A percentile compares a stretch with the other conserved stretches of the same genome.
These are phyloP conservation scores for Chalciporus sphaerocephalus DNA, from an alignment of 768 basidiomycete species.

Conservation along the genomic window DNA sequence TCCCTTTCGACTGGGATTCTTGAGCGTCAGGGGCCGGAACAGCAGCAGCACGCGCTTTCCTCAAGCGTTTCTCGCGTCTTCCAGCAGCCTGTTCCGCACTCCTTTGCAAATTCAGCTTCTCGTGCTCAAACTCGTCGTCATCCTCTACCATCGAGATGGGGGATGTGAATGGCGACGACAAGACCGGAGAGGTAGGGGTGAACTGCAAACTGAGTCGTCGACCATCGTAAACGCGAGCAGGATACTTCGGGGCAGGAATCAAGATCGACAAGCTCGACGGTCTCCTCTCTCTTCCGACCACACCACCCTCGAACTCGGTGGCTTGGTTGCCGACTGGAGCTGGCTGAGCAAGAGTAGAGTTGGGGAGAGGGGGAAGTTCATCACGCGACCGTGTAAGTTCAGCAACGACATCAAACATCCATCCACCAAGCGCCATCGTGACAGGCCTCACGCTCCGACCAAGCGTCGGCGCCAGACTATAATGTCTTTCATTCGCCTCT, in stretches of 20 bases:
- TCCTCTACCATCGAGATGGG: slow-evolving; percentile 26
- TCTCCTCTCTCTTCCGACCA: slow-evolving; percentile 16
- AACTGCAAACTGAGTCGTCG: slow-evolving; percentile 57
- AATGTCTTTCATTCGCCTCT: slow-evolving; percentile 33
- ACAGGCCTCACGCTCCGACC: slow-evolving; percentile 43
- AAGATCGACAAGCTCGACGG: slow-evolving; percentile 38
- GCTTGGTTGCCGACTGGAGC: slow-evolving; percentile 18
- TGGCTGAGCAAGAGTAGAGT: slow-evolving; percentile 19
- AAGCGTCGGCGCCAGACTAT: slow-evolving; percentile 37
- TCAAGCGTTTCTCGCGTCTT: slow-evolving; percentile 30
- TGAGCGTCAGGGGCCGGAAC: slow-evolving; percentile 6
- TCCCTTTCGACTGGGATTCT: neutral
- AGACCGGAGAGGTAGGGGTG: slow-evolving; percentile 50
- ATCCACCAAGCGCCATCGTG: slow-evolving; percentile 54
- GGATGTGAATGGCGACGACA: slow-evolving; percentile 24
- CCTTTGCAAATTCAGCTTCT: slow-evolving; percentile 40
- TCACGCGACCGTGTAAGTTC: slow-evolving; percentile 47
- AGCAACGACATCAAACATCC: slow-evolving; percentile 80
- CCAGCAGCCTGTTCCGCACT: slow-evolving; percentile 38
- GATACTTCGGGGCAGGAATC: slow-evolving; percentile 28
- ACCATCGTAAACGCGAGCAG: slow-evolving; percentile 28
- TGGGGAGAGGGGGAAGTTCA: slow-evolving; percentile 14
- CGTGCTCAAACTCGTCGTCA: slow-evolving; percentile 41
- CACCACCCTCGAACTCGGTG: slow-evolving; percentile 20
- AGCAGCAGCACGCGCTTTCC: slow-evolving; percentile 6